These are phyloP conservation scores for Diaporthe sp. DNA, from an alignment of 2,329 filamentous ascomycete species.

Conservation along the genomic window DNA sequence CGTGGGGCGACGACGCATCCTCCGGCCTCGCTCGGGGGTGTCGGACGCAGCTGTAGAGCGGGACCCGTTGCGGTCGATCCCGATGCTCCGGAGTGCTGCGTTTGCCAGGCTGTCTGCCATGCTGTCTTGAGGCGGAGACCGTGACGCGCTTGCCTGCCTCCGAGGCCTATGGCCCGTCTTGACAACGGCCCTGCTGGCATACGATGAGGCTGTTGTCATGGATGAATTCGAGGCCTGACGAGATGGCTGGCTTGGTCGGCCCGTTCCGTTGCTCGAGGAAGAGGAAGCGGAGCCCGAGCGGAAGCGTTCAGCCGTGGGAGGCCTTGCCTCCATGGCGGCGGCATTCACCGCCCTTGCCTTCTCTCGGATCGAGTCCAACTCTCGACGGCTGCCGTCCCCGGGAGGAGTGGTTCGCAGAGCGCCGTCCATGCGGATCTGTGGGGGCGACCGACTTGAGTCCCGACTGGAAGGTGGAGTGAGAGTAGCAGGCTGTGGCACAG, in stretches of 20 bases:
- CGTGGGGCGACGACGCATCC: slow-evolving; percentile 34
- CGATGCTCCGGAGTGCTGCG: slow-evolving; percentile 38
- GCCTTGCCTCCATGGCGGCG: slow-evolving; percentile 14
- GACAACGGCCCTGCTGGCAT: slow-evolving; percentile 24
- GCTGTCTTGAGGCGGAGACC: slow-evolving; percentile 32
- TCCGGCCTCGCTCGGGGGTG: slow-evolving; percentile 37
- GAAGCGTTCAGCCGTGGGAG: slow-evolving; percentile 35
- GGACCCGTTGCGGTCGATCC: slow-evolving; percentile 34
- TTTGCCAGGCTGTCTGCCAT: slow-evolving; percentile 32
- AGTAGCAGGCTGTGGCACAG: slow-evolving; percentile 38
- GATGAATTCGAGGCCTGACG: slow-evolving; percentile 39
- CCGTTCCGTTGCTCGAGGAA: slow-evolving; percentile 22
- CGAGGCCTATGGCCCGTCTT: slow-evolving; percentile 29
- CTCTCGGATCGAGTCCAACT: slow-evolving; percentile 41
- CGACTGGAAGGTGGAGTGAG: slow-evolving; percentile 40
- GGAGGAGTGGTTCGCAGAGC: slow-evolving; percentile 38
- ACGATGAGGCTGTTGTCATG: slow-evolving; percentile 16
- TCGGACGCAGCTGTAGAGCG: not conserved
- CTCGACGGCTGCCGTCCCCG: slow-evolving; percentile 39
- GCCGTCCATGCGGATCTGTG: slow-evolving; percentile 38
- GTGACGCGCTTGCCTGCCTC: slow-evolving; percentile 28
- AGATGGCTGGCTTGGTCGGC: slow-evolving; percentile 33
- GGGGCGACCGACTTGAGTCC: slow-evolving; percentile 38
- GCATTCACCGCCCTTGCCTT: slow-evolving; percentile 37
- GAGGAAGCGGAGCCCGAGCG: slow-evolving; percentile 40